Base-by-base conservation (phyloP, 306 rosid species). In the Corylus americana region DNA sequence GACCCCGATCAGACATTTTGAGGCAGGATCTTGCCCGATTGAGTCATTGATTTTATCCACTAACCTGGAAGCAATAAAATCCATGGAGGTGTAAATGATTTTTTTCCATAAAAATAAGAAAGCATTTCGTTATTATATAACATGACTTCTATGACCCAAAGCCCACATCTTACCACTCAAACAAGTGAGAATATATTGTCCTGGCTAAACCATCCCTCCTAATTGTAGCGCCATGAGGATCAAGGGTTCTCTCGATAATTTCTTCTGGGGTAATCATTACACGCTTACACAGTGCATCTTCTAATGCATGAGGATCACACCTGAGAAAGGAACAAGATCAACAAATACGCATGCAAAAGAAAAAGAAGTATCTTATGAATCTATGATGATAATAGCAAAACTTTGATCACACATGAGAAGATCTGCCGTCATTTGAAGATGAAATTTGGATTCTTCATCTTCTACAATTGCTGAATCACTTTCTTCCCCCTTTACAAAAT, bases 181-280 rank as follows among this genome's bases (percentile, higher is more conserved):
- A 94, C 79, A 94, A 85, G 73, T 88, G 93, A 73, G 91, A 92
- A 81, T 94, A 94, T 84, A 94, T 79, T 29, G 97, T 91, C 86
- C 91, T 94, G 37, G 98, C 98, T 83, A 94, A 88, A 64, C 97
- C 94, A 83, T 94, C 98, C 83, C 98, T 83, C 83, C 94, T 92
- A 76, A 90, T 87, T 82, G 91, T 51, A 50, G 98, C 91, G 42
- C 86, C 97, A 79, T 39, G 70, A 75, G 98, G 90, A 80, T 94
- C 98, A 78, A 92, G 97, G 84, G 94, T 88, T 86, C 88, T 88
- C 83, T 80, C 84, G 29, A 94, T 94, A 85, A 92, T 79, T 82
- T 92, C 98, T 79, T 94, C 98, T 13, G 97, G 98, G 70, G 97
- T 94, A 78, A 92, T 70, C 94, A 94, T 94, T 86, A 89, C 70